Evolutionary conservation across 306 rosid species (phyloP).

Genomic region (apple (Malus domestica)): ASM211411v1 NC_041800.1:1319501-1320000

Average conservation of each 20-base stretch:
- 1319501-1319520: constrained; percentile 80
- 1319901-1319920: constrained; percentile 86
- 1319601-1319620: constrained; percentile 56
- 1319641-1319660: constrained; percentile 68
- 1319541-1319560: constrained; percentile 50
- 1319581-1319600: constrained; percentile 50
- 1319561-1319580: constrained; percentile 52
- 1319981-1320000: constrained; percentile 58
- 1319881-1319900: constrained; percentile 89
- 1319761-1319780: constrained; percentile 82
- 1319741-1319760: constrained; percentile 88
- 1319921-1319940: constrained; percentile 85
- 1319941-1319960: constrained; percentile 63
- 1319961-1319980: constrained; percentile 61
- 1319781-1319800: constrained; percentile 63
- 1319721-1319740: constrained; percentile 78
- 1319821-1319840: constrained; percentile 85
- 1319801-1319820: constrained; percentile 49
- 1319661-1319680: constrained; percentile 86
- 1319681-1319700: constrained; percentile 79
- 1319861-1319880: constrained; percentile 61
- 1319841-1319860: constrained; percentile 77
- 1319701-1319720: constrained; percentile 75
- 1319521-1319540: constrained; percentile 64
- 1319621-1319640: constrained; percentile 62